Base-by-base conservation (phyloP, 1,139 yeast genomes). In the Casaregolazyma suthepensis region DNA sequence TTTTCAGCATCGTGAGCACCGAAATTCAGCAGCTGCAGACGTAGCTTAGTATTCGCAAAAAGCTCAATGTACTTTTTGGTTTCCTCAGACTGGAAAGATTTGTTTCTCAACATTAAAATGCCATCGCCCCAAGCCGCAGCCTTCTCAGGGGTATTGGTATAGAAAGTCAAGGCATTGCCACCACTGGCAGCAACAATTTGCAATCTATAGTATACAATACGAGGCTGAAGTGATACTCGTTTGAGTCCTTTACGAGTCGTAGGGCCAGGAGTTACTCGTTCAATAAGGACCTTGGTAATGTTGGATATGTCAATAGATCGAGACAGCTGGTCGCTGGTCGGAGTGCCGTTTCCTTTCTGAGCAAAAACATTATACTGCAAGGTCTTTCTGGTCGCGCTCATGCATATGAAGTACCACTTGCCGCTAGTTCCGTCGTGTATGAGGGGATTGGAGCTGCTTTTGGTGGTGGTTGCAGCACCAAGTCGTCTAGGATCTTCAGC, bases 41-140 rank as follows among this genome's bases (percentile, higher is more conserved):
- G 79, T 60, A 78, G 76, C 66, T 91, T 77, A 40, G 87, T 71
- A 43, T 80, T 82, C 40, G 80, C 75, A 60, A 87, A 73, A 46
- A 76, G 73, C 20, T 76, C 75, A 48, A 85, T 73, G 63, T 86
- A 91, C 48, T 70, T 72, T 52, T 76, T 76, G 3, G 94, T 81
- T 31, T 82, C 87, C 1, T 68, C 69, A 0, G 91, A 82, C 46
- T 83, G 72, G 46, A 64, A 65, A 3, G 64, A 57, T 43, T 69
- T 70, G 43, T 71, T 70, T 35, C 74, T 70, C 60, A 86, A 73
- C 77, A 87, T 75, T 65, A 81, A 82, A 54, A 88, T 69, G 1
- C 96, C 96, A 69, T 88, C 96, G 47, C 85, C 74, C 94, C 95
- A 88, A 10, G 84, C 81, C 55, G 79, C 80, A 52, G 86, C 82